phyloP scores from a whole-genome alignment of 371 early-diverging fungal species.

The Thermomucor indicae-seudaticae region DNA sequence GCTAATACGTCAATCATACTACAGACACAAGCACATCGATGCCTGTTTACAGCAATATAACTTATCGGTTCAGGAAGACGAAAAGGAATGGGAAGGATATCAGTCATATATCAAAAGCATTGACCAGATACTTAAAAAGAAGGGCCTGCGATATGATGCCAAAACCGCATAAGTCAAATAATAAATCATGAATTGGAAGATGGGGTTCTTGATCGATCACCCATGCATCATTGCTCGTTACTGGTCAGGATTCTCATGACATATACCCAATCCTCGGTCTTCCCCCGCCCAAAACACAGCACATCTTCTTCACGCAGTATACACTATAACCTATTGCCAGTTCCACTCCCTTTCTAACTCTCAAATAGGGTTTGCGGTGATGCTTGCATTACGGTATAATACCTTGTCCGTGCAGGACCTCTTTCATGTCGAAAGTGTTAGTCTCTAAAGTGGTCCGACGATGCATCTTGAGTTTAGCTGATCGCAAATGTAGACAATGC shows the following conservation, averaged over 20 bases:
- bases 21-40: conserved; percentile 38
- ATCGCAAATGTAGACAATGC: conserved; percentile 28
- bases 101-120: conserved; percentile 30
- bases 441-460: neutral
- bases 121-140: conserved; percentile 33
- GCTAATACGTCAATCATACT: neutral
- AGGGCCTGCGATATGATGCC: conserved; percentile 37
- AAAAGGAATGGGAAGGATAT: conserved; percentile 43
- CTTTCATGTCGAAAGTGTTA: conserved; percentile 8
- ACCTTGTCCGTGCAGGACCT: conserved; percentile 6
- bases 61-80: conserved; percentile 11
- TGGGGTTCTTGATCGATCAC: no score
- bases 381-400: conserved; percentile 11
- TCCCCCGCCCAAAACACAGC: no score
- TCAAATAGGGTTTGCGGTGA: no score
- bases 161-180: neutral
- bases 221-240: no score
- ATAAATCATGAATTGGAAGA: neutral
- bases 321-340: no score
- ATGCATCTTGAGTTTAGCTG: conserved; percentile 6
- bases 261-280: no score
- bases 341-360: no score
- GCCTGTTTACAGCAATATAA: conserved; percentile 17
- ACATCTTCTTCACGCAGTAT: no score
- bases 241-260: no score